Base-by-base conservation (phyloP, 2,329 filamentous ascomycete genomes). In the Claviceps paspali region DNA sequence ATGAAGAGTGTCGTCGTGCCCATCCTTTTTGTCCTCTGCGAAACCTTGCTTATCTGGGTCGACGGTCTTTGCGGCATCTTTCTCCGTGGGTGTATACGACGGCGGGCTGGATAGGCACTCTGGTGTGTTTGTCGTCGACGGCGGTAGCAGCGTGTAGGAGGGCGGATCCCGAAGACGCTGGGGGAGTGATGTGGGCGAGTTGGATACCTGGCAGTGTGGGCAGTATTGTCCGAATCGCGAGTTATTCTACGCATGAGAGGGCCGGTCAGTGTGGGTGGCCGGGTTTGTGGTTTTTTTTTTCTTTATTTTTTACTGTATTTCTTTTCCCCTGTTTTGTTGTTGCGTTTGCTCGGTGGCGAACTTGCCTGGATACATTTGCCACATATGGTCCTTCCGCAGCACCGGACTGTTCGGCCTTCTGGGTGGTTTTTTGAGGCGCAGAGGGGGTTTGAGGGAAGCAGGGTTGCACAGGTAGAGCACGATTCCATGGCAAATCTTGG, bases 121-220 rank as follows among this genome's bases (percentile, higher is more conserved):
- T 29, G 36, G 42, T 47, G 38, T 41, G 14, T 22, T 48, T 38
- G 43, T 44, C 40, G 43, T 42, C 14, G 50, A 52, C 36, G 52
- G 47, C 26, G 55, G 48, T 35, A 60, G 35, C 39, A 51, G 44
- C 49, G 64, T 60, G 61, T 85, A 85, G 9, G 71, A 64, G 1
- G 79, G 79, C n/a, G 79, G 79, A 41, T 79, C 72, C 49, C 67
- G 70, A 18, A 84, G 64, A 9, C 78, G 75, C 56, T 76, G 75
- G 2, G 75, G 64, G 3, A 76, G 56, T 6, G 57, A 49, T 15
- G 72, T 73, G 3, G 76, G 73, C 4, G 58, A 61, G 31, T 63
- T 68, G 5, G 77, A 76, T 47, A 84, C 70, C 56, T 88, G 83
- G 53, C 83, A 91, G 55, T 81, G 88, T 0, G 82, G 82, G 52